A percentile compares a stretch with the other conserved stretches of the same genome.
phyloP scores from a whole-genome alignment of 768 basidiomycete genomes.

The Psilocybe tampanensis region DNA sequence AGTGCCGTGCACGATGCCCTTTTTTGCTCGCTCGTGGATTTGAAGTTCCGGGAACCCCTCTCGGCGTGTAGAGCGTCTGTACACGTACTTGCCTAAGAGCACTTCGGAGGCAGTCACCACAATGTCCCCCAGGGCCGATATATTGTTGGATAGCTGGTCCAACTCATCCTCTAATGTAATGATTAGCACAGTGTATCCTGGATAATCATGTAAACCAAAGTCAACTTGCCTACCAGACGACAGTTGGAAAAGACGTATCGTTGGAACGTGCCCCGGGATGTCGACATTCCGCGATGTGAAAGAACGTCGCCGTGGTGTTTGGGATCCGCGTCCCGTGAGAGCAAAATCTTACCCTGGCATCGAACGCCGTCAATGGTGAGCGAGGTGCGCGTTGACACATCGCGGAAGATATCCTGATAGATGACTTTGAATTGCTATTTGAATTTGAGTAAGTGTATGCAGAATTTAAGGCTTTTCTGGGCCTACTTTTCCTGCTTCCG shows the following conservation, averaged over 20 bases:
- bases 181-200: neutral
- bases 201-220: neutral
- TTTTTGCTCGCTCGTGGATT: neutral
- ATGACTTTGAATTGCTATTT: slow-evolving; percentile 8
- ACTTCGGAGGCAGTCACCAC: neutral
- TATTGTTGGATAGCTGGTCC: neutral
- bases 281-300: neutral
- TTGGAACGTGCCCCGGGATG: neutral
- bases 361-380: slow-evolving; percentile 8
- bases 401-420: slow-evolving; percentile 2
- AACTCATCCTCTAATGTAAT: neutral
- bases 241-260: neutral
- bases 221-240: neutral
- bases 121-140: neutral
- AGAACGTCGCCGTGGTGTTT: neutral
- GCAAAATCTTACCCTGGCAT: slow-evolving; percentile 1
- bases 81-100: neutral
- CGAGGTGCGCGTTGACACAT: neutral
- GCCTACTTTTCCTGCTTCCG: slow-evolving; percentile 20
- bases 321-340: neutral
- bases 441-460: neutral
- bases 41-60: neutral
- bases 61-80: neutral
- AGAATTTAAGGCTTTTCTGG: neutral
- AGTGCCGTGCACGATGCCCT: neutral